Percentiles rank a stretch among this genome's conserved stretches.
These are phyloP conservation scores for Eleusine indica DNA, from an alignment of 176 grass and related monocot genomes.

Conservation along the genomic window DNA sequence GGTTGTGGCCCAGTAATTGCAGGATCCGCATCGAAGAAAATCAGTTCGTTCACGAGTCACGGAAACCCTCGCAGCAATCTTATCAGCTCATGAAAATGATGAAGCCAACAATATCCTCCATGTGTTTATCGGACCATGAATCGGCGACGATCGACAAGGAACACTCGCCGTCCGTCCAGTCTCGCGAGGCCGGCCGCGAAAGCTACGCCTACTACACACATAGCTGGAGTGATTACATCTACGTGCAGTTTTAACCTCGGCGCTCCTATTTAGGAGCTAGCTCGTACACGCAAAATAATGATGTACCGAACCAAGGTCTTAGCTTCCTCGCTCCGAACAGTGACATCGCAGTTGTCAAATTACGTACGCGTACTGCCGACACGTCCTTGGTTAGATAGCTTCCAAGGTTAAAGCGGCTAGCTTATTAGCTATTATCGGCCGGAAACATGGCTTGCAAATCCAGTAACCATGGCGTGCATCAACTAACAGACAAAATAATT, in stretches of 20 bases:
- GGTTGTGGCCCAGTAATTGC: too few relatives aligned
- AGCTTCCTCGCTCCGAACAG: not conserved
- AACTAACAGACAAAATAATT: constrained; percentile 9
- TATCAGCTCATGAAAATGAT: too few relatives aligned
- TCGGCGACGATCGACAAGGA: too few relatives aligned
- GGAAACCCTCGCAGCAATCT: too few relatives aligned
- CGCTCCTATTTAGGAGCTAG: not conserved
- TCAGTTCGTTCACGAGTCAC: too few relatives aligned
- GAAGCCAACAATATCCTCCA: too few relatives aligned
- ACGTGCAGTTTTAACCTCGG: not conserved
- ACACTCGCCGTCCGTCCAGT: too few relatives aligned
- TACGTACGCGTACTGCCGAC: constrained; percentile 29
- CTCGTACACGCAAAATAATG: not conserved
- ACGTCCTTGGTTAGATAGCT: constrained; percentile 33
- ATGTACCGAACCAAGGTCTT: not conserved
- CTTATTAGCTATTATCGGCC: not conserved
- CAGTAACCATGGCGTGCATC: constrained; percentile 28
- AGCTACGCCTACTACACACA: too few relatives aligned
- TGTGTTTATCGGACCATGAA: too few relatives aligned
- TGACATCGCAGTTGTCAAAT: constrained; percentile 13
- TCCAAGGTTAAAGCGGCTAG: constrained; percentile 12
- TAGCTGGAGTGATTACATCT: not conserved
- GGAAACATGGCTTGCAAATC: constrained; percentile 18
- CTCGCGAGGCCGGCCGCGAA: too few relatives aligned
- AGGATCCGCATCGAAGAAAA: too few relatives aligned